These are phyloP conservation scores for Mycena pura DNA, from an alignment of 768 basidiomycete species.

Conservation along the genomic window DNA sequence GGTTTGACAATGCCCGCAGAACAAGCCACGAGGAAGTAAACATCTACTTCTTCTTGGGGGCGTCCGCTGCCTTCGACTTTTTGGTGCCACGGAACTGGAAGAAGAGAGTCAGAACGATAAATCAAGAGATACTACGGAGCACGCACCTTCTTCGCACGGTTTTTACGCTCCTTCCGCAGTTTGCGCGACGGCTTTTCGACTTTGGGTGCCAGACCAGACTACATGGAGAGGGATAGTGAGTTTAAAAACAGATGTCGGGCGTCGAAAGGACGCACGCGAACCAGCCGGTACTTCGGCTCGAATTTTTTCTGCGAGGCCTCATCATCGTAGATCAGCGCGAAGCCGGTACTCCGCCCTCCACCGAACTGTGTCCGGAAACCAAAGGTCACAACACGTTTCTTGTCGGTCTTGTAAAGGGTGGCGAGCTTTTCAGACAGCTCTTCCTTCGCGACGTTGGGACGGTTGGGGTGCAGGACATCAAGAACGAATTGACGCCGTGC, in stretches of 20 bases:
- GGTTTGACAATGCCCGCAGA: slow-evolving; percentile 34
- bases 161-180: slow-evolving; percentile 99
- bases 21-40: slow-evolving; percentile 19
- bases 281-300: slow-evolving; percentile 94
- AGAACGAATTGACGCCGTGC: slow-evolving; percentile 96
- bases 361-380: slow-evolving; percentile 96
- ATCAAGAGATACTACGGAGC: background rate
- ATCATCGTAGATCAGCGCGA: slow-evolving; percentile 97
- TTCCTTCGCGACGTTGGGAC: slow-evolving; percentile 90
- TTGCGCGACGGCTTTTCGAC: slow-evolving; percentile 93
- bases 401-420: slow-evolving; percentile 90
- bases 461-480: slow-evolving; percentile 94
- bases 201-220: slow-evolving; percentile 78
- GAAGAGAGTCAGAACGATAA: slow-evolving; percentile 26
- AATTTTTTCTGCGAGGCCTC: slow-evolving; percentile 95
- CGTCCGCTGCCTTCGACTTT: slow-evolving; percentile 92
- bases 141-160: slow-evolving; percentile 94
- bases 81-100: slow-evolving; percentile 90
- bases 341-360: slow-evolving; percentile 97
- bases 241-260: background rate
- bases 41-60: slow-evolving; percentile 90
- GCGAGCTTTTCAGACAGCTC: slow-evolving; percentile 95
- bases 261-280: slow-evolving; percentile 72
- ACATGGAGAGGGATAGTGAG: slow-evolving; percentile 11
- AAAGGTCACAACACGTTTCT: slow-evolving; percentile 89